A percentile compares a stretch with the other conserved stretches of the same genome.
These are phyloP conservation scores for Trametes punicea DNA, from an alignment of 768 basidiomycete species.

Conservation along the genomic window DNA sequence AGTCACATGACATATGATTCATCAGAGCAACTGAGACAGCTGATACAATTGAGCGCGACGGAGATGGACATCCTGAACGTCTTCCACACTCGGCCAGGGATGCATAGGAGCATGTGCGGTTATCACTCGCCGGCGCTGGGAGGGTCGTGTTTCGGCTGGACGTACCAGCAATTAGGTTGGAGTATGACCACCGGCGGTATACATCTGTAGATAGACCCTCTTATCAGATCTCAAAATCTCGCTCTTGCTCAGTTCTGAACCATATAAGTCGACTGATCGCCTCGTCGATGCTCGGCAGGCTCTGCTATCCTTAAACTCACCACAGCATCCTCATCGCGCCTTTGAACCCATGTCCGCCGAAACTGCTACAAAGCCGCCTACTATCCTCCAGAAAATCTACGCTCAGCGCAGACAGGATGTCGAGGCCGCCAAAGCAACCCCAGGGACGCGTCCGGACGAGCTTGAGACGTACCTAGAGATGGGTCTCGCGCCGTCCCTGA, in stretches of 20 bases:
- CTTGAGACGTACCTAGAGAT: constrained; percentile 75
- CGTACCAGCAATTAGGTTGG: constrained; percentile 38
- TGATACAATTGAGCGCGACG: neutral
- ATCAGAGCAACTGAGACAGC: neutral
- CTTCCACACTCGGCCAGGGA: constrained; percentile 4
- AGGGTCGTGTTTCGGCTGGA: constrained; percentile 35
- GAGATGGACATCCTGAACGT: neutral
- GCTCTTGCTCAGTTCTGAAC: too few relatives aligned
- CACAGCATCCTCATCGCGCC: neutral
- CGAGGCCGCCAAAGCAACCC: constrained; percentile 66
- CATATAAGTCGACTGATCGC: too few relatives aligned
- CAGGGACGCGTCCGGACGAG: constrained; percentile 73
- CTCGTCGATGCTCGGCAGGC: neutral
- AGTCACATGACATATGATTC: neutral
- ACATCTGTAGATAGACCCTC: neutral
- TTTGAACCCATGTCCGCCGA: neutral
- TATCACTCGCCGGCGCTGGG: constrained; percentile 20
- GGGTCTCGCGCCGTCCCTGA: constrained; percentile 79
- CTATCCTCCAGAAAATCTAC: constrained; percentile 86
- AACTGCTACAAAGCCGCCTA: constrained; percentile 49
- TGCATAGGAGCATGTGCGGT: constrained; percentile 10
- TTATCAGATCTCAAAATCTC: too few relatives aligned
- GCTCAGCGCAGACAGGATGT: constrained; percentile 82
- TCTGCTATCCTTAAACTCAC: neutral
- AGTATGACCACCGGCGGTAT: constrained; percentile 11